Percentiles rank a stretch among this genome's conserved stretches.
phyloP scores from a whole-genome alignment of 2,329 filamentous ascomycete genomes.

The Fusarium pseudocircinatum region DNA sequence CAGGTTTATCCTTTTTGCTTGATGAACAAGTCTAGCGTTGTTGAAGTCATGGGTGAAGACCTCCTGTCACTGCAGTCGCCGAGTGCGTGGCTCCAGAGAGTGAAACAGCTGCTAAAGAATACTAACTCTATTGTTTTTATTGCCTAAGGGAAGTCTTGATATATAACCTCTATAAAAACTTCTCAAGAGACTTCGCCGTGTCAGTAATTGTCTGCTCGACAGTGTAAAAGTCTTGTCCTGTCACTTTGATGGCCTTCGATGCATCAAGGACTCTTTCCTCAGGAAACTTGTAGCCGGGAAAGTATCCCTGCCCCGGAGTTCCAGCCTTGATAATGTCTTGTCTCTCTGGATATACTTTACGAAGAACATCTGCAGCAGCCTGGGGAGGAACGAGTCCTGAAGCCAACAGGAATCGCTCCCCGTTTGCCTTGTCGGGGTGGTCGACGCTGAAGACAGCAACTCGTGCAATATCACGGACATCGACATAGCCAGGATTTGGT shows the following conservation, averaged over 20 bases:
- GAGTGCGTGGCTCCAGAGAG: background rate
- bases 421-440: slow-evolving; percentile 29
- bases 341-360: slow-evolving; percentile 33
- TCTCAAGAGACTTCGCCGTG: slow-evolving; percentile 36
- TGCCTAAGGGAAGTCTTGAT: background rate
- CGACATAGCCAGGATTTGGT: slow-evolving; percentile 23
- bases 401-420: slow-evolving; percentile 33
- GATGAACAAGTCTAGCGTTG: background rate
- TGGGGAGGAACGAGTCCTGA: slow-evolving; percentile 34
- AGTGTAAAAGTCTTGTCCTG: slow-evolving; percentile 27
- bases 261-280: slow-evolving; percentile 26
- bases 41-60: background rate
- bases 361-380: slow-evolving; percentile 39
- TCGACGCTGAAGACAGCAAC: slow-evolving; percentile 37
- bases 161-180: slow-evolving; percentile 16
- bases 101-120: background rate
- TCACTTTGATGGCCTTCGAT: slow-evolving; percentile 29
- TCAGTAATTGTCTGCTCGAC: slow-evolving; percentile 37
- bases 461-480: slow-evolving; percentile 39
- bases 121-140: background rate
- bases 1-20: background rate
- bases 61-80: background rate
- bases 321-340: slow-evolving; percentile 35
- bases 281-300: slow-evolving; percentile 15
- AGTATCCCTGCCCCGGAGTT: slow-evolving; percentile 33